Evolutionary conservation across 768 basidiomycete genomes (phyloP).

Genomic region (Chiua virens): DNA sequence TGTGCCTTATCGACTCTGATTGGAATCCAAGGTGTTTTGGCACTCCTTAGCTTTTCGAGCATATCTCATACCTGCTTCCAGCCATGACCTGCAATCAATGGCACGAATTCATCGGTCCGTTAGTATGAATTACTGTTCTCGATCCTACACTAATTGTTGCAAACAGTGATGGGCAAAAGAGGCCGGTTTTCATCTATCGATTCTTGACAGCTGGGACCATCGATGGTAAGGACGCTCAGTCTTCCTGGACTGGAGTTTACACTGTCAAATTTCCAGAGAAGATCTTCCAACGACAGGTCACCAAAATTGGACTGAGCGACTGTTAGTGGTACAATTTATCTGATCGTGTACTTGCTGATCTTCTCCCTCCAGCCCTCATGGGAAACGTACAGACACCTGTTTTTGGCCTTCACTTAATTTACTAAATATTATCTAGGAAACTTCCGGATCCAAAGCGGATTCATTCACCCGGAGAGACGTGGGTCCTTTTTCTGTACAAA

Average conservation of each 20-base stretch:
- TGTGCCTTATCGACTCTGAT: slow-evolving; percentile 86
- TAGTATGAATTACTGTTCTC: background rate
- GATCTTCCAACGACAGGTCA: slow-evolving; percentile 92
- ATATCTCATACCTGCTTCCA: slow-evolving; percentile 26
- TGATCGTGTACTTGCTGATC: slow-evolving; percentile 8
- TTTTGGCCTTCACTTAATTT: background rate
- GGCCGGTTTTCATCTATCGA: slow-evolving; percentile 86
- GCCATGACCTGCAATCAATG: slow-evolving; percentile 95
- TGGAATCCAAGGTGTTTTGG: slow-evolving; percentile 82
- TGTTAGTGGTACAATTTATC: slow-evolving; percentile 49
- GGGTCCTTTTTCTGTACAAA: slow-evolving; percentile 22
- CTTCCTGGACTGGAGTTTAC: background rate
- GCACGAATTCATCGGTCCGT: slow-evolving; percentile 88
- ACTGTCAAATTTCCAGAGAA: slow-evolving; percentile 54
- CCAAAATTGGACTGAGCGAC: slow-evolving; percentile 87
- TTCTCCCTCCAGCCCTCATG: slow-evolving; percentile 55
- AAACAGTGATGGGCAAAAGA: slow-evolving; percentile 88
- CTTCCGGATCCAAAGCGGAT: slow-evolving; percentile 67
- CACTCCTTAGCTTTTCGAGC: background rate
- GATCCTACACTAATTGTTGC: slow-evolving; percentile 5
- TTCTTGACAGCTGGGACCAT: slow-evolving; percentile 87
- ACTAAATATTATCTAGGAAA: slow-evolving; percentile 32
- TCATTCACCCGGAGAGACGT: slow-evolving; percentile 89
- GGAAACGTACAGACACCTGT: slow-evolving; percentile 49
- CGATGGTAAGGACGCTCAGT: slow-evolving; percentile 55